Percentiles rank a stretch among this genome's conserved stretches.
Conservation (phyloP, 2,329 filamentous ascomycete genomes). For the Blastomyces gilchristii region DNA sequence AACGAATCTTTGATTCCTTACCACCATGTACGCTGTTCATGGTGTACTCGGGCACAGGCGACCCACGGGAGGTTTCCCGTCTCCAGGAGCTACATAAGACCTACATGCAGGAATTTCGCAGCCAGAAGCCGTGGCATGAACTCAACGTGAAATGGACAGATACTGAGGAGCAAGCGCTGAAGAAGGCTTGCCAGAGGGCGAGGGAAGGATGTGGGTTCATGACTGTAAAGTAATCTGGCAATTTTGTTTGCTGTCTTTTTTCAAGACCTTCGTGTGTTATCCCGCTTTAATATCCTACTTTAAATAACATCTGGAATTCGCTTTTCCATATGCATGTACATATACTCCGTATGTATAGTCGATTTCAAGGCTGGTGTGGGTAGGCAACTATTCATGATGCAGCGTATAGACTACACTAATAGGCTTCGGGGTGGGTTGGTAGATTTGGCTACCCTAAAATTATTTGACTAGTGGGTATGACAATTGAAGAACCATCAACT, state of each 20-base stretch:
- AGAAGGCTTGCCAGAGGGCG: slow-evolving; percentile 46
- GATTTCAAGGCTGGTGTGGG: background rate
- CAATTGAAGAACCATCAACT: background rate
- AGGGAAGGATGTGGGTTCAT: slow-evolving; percentile 51
- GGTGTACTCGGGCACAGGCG: slow-evolving; percentile 54
- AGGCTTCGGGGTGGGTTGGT: background rate
- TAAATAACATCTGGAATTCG: background rate
- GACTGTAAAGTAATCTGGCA: slow-evolving; percentile 43
- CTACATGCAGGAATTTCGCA: slow-evolving; percentile 48
- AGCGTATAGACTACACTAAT: background rate
- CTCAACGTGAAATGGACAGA: slow-evolving; percentile 56
- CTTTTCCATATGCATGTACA: background rate
- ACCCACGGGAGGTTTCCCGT: slow-evolving; percentile 47
- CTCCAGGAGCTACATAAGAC: slow-evolving; percentile 47
- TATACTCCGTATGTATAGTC: too few species aligned
- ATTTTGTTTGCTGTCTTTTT: background rate
- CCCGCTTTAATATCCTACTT: background rate
- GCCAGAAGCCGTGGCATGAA: slow-evolving; percentile 52
- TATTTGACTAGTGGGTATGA: background rate
- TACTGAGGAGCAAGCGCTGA: slow-evolving; percentile 50
- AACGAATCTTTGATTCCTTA: slow-evolving; percentile 44
- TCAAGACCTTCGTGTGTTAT: background rate
- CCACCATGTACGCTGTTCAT: slow-evolving; percentile 52
- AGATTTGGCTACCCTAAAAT: background rate
- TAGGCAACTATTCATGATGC: background rate